Base-by-base conservation (phyloP, 495 filamentous ascomycete species). In the Daldinia concentrica region DNA sequence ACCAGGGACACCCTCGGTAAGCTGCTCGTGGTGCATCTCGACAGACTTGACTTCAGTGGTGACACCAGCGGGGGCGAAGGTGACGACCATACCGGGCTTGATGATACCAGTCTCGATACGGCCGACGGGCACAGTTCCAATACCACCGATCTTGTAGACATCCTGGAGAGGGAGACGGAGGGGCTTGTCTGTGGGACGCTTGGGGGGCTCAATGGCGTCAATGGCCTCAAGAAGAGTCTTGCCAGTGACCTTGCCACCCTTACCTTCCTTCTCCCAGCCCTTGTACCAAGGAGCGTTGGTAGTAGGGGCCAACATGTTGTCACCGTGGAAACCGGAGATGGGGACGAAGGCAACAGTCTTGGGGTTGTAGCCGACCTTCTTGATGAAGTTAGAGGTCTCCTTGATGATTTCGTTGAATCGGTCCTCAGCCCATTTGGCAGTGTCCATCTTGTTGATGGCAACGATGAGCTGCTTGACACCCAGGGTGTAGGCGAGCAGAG, bases 361-460 rank as follows among this genome's bases (percentile, higher is more conserved):
- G 85, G 95, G 95, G 91, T 98, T 98, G 92, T 93, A 99, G 84
- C 95, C 95, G 84, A 99, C 95, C 93, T 99, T 99, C 95, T 98
- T 99, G 92, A 99, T 99, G 90, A 99, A 99, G 90, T 91, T 92
- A 88, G 94, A 95, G 75, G 94, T 97, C 89, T 99, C 96, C 92
- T 98, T 98, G 89, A 99, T 93, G 82, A 99, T 99, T 84, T 99
- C 95, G 79, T 96, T 87, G 92, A 87, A 99, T 84, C 95, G 95
- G 63, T 90, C 86, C 90, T 98, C 91, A 79, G 90, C 90, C 95
- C 95, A 99, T 85, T 97, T 93, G 88, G 92, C 90, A 82, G 95
- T 98, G 90, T 99, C 95, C 95, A 99, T 99, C 92, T 99, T 99
- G 92, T 99, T 99, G 88, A 98, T 95, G 83, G 96, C 95, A 79